Evolutionary conservation across 805 yeast species (phyloP).

Genomic region (Candida sanyiensis): DNA sequence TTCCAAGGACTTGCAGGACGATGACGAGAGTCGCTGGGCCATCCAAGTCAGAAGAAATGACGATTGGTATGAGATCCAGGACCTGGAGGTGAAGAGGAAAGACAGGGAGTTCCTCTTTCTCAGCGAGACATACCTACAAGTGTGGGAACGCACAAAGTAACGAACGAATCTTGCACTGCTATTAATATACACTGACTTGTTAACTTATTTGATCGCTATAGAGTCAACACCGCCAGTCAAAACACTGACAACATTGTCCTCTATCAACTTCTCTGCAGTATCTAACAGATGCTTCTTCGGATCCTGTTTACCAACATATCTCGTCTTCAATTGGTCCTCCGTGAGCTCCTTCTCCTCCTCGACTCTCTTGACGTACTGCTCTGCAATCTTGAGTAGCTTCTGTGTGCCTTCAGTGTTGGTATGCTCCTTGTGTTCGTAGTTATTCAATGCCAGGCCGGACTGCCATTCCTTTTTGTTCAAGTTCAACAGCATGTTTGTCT

Average conservation of each 20-base stretch:
- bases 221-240: conserved; percentile 87
- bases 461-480: conserved; percentile 96
- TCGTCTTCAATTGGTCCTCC: conserved; percentile 85
- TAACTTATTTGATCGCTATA: conserved; percentile 67
- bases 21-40: conserved; percentile 38
- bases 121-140: conserved; percentile 57
- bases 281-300: conserved; percentile 96
- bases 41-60: conserved; percentile 41
- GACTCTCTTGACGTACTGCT: conserved; percentile 82
- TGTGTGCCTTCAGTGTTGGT: conserved; percentile 67
- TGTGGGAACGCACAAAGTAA: conserved; percentile 45
- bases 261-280: conserved; percentile 79
- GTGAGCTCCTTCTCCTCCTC: conserved; percentile 85
- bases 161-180: not conserved
- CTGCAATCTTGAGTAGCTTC: conserved; percentile 83
- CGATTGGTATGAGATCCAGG: conserved; percentile 57
- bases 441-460: conserved; percentile 73
- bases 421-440: conserved; percentile 73
- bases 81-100: conserved; percentile 39
- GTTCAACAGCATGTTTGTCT: conserved; percentile 89
- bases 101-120: conserved; percentile 58
- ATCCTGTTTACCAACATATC: conserved; percentile 97
- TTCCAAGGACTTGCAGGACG: conserved; percentile 23
- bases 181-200: not conserved
- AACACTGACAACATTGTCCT: conserved; percentile 83